Percentiles rank a stretch among this genome's conserved stretches.
These are phyloP conservation scores for Hirsutella thompsonii DNA, from an alignment of 2,329 filamentous ascomycete species.

Conservation along the genomic window DNA sequence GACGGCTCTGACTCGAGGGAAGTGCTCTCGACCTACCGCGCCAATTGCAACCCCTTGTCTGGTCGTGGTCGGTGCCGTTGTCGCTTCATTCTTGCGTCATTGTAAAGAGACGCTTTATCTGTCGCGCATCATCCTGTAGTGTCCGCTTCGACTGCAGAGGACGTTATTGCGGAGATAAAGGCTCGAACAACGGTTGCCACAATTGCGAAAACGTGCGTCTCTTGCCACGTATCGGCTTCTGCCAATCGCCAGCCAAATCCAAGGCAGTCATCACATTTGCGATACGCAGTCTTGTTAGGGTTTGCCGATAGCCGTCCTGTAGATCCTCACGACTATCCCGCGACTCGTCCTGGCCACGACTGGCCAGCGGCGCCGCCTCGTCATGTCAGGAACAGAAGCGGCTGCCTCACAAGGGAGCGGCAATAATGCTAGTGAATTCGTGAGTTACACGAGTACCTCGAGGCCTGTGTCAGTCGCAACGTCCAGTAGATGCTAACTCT, in stretches of 20 bases:
- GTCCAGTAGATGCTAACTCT: not conserved
- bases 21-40: not conserved
- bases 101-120: not conserved
- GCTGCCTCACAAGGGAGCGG: slow-evolving; percentile 25
- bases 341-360: not conserved
- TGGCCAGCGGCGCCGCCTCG: not conserved
- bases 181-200: not conserved
- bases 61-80: not conserved
- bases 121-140: not conserved
- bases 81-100: not conserved
- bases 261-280: not conserved
- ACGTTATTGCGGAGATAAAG: not conserved
- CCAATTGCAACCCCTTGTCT: not conserved
- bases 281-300: not conserved
- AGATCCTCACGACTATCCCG: not conserved
- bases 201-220: not conserved
- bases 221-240: not conserved
- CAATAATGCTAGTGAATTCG: slow-evolving; percentile 92
- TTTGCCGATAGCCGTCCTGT: not conserved
- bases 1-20: not conserved
- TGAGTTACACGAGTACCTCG: slow-evolving; percentile 34
- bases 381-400: slow-evolving; percentile 22
- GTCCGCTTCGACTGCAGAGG: not conserved
- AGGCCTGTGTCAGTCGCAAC: not conserved
- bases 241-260: not conserved